A percentile compares a stretch with the other conserved stretches of the same genome.
Conservation (phyloP, 2,329 filamentous ascomycete species). For the Juglanconis sp. region DNA sequence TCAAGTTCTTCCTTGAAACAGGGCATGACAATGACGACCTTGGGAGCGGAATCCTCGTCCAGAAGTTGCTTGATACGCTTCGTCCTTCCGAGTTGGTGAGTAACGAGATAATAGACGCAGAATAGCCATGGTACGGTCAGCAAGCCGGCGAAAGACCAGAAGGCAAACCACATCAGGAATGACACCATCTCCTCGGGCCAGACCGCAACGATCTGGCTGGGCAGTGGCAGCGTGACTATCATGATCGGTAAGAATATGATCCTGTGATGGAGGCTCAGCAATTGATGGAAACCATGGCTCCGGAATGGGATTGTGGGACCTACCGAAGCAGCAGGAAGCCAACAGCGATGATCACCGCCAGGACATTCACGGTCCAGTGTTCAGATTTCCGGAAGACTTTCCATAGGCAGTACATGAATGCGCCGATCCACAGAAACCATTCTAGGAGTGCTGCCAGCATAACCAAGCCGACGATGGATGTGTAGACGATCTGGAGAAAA, state of each 20-base stretch:
- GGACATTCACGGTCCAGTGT: conserved; percentile 74
- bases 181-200: conserved; percentile 69
- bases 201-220: conserved; percentile 64
- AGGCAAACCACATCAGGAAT: conserved; percentile 89
- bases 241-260: conserved; percentile 88
- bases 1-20: conserved; percentile 91
- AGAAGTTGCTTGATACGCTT: conserved; percentile 81
- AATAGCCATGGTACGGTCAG: conserved; percentile 88
- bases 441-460: conserved; percentile 85
- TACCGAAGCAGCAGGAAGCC: conserved; percentile 76
- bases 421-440: conserved; percentile 93
- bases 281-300: neutral
- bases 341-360: conserved; percentile 73
- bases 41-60: conserved; percentile 82
- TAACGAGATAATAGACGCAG: conserved; percentile 88
- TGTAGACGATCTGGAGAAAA: conserved; percentile 70
- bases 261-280: conserved; percentile 40
- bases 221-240: conserved; percentile 86
- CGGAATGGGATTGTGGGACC: conserved; percentile 20
- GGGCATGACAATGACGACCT: conserved; percentile 94
- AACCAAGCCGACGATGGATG: conserved; percentile 73
- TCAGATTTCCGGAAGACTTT: conserved; percentile 91
- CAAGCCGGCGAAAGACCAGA: conserved; percentile 85
- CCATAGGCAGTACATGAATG: conserved; percentile 84
- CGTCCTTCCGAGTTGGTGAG: conserved; percentile 76